Evolutionary conservation across 2,329 filamentous ascomycete genomes (phyloP), one percentile per base, ranked within the genome.

Genomic region (Fusarium foetens): DNA sequence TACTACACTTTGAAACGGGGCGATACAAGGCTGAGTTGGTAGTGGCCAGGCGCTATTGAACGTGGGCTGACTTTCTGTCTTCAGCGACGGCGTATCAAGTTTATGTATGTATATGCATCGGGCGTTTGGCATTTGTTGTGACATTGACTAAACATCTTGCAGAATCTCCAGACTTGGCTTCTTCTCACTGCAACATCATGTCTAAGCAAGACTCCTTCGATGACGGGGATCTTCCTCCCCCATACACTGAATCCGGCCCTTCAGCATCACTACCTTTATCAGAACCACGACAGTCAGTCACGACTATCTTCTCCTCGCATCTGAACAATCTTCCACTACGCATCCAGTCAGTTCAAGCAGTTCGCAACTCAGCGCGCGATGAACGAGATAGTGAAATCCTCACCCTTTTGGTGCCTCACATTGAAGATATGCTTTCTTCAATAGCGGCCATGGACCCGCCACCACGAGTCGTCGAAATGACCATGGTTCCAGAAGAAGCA

Each of bases 401-500:
- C 19, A 77, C 83, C 1, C 76, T 82, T 5, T 66, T 87, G 6
- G 75, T 83, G 0, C 84, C 84, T 7, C 78, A 81, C 45, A 73
- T 88, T 51, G 81, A 85, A 41, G 72, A 76, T 3, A 83, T 87
- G 66, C 70, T 87, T 4, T 77, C 78, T 3, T 79, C 81, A 19
- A 75, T 87, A 31, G 81, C 80, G 4, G 68, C 73, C 9, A 71
- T 79, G 45, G 74, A 81, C 6, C 76, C 74, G 1, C 73, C 79
- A 1, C 81, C 82, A 2, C 69, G 75, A 4, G 58, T 81, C 1
- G 81, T 85, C 2, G 83, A 86, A 53, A 80, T 87, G 48, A 83
- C 81, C 12, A 76, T 88, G 39, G 81, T 88, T 0, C 86, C 86
- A 0, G 82, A 74, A 4, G 74, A 75, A 8, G 83, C 82, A 8